Base-by-base conservation (phyloP, 1,139 yeast genomes). In the Suhomyces bribrorum region DNA sequence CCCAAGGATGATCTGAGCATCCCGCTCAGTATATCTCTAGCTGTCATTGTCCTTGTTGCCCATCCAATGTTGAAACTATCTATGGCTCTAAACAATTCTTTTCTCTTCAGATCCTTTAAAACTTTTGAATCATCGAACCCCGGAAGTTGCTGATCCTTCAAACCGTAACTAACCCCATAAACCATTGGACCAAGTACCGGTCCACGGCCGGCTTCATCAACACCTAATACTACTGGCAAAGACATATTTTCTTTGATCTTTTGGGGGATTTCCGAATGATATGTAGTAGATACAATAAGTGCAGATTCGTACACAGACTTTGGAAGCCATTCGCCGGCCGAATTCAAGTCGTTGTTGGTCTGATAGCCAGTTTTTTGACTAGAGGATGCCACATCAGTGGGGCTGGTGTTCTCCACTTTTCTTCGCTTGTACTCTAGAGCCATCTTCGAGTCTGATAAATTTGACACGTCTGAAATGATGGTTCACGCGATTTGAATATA, bases 181-280 rank as follows among this genome's bases (percentile, higher is more conserved):
- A 94, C 98, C 98, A 92, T 94, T 0, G 97, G 95, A 0, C 98
- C 95, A 37, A 92, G 56, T 0, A 94, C 97, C 0, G 99, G 98
- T 0, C 99, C 99, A 48, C 99, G 74, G 0, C 99, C 98, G 0
- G 99, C 98, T 59, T 92, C 99, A 59, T 92, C 98, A 1, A 92
- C 95, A 4, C 98, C 98, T 11, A 92, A 62, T 1, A 88, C 78
- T 3, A 71, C 64, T 0, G 63, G 53, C 8, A 51, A 57, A 3
- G 44, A 27, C 5, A 50, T 44, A 26, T 55, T 46, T 15, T 46
- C 40, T 13, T 20, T 17, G 8, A 66, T 48, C 4, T 35, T 44
- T 7, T 27, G 23, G 0, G 75, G 75, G 7, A 66, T 50, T 1
- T 49, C 54, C 4, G 73, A 64, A 32, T 60, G 65, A 47, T 62